Evolutionary conservation across 495 filamentous ascomycete genomes (phyloP), one percentile per base, ranked within the genome.

Genomic region (Talaromyces adpressus): DNA sequence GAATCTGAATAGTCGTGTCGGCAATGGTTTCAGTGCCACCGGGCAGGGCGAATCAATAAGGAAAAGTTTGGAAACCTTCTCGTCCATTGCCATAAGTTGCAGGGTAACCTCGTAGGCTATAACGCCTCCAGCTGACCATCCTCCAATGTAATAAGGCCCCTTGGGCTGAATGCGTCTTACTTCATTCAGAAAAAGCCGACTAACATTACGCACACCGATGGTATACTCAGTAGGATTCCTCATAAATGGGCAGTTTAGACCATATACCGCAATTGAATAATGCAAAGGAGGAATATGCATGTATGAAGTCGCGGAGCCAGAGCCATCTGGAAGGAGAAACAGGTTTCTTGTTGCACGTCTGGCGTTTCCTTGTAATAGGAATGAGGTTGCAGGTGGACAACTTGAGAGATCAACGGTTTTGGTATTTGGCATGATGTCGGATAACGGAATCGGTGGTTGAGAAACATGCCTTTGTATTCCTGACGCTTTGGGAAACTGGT

Each of bases 41-140:
- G 85, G 90, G 77, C 85, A 91, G 0, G 92, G 92, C 0, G 91
- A 85, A 71, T 97, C 92, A 64, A 97, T 87, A 57, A 96, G 80
- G 54, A 96, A 73, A 3, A 97, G 84, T 53, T 86, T 81, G 52
- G 88, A 87, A 51, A 95, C 89, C 36, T 68, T 66, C 29, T 93
- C 88, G 27, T 85, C 86, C n/a, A 81, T 79, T 54, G 84, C 80
- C 65, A 86, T 80, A 65, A 87, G 81, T 8, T 95, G 79, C 65
- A 91, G 87, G 30, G 86, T 85, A 23, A 90, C 88, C 68, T 94
- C 91, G 70, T 90, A 97, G 25, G 92, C 92, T 64, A 92, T 87
- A 36, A 94, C 90, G 47, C 92, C 92, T 57, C 92, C 92, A 11
- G 91, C 92, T 27, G 87, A 91, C 92, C 92, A 97, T 16, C 82